phyloP scores from a whole-genome alignment of 129 eudicot genomes.

The Oenanthe sinensis region DNA sequence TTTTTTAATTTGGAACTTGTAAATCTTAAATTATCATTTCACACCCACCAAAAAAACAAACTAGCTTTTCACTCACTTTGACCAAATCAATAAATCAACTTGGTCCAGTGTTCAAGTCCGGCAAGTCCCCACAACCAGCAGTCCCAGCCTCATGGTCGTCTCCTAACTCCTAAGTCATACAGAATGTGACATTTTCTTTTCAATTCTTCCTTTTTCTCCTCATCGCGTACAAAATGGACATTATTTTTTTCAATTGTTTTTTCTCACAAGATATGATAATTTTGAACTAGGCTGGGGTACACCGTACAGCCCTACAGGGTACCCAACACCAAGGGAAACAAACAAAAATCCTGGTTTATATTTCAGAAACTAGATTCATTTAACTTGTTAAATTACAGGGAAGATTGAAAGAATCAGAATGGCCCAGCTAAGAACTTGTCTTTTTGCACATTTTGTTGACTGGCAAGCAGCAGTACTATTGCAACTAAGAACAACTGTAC shows the following conservation, averaged over 20 bases:
- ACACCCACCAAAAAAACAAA: too few relatives aligned
- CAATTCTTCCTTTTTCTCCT: background rate
- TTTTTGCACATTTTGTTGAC: background rate
- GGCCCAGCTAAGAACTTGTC: background rate
- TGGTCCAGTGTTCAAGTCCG: background rate
- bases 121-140: background rate
- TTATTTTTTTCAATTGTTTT: background rate
- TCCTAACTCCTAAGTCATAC: background rate
- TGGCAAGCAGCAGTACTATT: background rate
- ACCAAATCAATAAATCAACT: too few relatives aligned
- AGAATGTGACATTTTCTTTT: background rate
- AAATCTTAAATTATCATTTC: too few relatives aligned
- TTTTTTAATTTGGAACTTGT: too few relatives aligned
- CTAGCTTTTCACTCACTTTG: too few relatives aligned
- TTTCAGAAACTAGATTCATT: background rate
- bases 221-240: background rate
- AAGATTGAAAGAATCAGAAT: background rate
- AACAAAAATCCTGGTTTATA: conserved; percentile 1
- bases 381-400: background rate
- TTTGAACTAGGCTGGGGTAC: background rate
- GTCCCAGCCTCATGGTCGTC: background rate
- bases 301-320: conserved; percentile 3
- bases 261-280: background rate
- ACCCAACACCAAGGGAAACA: background rate
- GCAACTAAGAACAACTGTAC: conserved; percentile 5